These are phyloP conservation scores for Arthrobotrys iridis DNA, from an alignment of 2,329 filamentous ascomycete species.

Conservation along the genomic window DNA sequence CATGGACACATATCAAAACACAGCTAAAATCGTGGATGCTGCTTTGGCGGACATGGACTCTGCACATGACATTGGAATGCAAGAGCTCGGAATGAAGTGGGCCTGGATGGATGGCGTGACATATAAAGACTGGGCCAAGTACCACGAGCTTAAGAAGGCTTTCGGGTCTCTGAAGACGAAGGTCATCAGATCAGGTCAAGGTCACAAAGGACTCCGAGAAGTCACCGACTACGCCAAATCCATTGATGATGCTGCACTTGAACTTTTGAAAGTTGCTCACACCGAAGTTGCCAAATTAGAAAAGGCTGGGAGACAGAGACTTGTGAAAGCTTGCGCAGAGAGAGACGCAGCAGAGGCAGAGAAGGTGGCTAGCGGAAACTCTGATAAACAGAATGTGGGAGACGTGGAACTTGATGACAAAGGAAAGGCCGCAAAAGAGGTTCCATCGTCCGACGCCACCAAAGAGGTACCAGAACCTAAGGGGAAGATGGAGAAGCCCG, in stretches of 20 bases:
- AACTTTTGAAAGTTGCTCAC: conserved; percentile 78
- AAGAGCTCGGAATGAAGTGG: conserved; percentile 94
- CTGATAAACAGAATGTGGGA: conserved; percentile 20
- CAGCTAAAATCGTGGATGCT: conserved; percentile 77
- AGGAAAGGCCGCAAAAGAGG: conserved; percentile 29
- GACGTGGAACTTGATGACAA: conserved; percentile 48
- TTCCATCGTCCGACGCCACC: conserved; percentile 57
- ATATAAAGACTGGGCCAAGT: conserved; percentile 97
- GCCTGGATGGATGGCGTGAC: conserved; percentile 95
- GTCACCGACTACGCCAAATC: conserved; percentile 60
- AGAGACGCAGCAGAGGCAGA: conserved; percentile 55
- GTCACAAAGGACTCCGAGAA: conserved; percentile 75
- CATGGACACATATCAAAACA: conserved; percentile 72
- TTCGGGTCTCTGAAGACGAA: conserved; percentile 87
- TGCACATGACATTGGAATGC: conserved; percentile 83
- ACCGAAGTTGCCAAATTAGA: conserved; percentile 82
- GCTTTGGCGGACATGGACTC: conserved; percentile 84
- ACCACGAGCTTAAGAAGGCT: conserved; percentile 83
- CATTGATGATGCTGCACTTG: conserved; percentile 78
- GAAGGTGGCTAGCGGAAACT: conserved; percentile 50
- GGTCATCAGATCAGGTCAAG: conserved; percentile 78
- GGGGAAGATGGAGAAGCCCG: conserved; percentile 56
- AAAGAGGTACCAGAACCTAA: conserved; percentile 58
- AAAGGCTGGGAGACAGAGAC: conserved; percentile 85
- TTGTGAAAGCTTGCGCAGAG: conserved; percentile 73